A percentile compares a stretch with the other conserved stretches of the same genome.
phyloP scores from a whole-genome alignment of 257 asterid species.

The Gardenia jasminoides region DNA sequence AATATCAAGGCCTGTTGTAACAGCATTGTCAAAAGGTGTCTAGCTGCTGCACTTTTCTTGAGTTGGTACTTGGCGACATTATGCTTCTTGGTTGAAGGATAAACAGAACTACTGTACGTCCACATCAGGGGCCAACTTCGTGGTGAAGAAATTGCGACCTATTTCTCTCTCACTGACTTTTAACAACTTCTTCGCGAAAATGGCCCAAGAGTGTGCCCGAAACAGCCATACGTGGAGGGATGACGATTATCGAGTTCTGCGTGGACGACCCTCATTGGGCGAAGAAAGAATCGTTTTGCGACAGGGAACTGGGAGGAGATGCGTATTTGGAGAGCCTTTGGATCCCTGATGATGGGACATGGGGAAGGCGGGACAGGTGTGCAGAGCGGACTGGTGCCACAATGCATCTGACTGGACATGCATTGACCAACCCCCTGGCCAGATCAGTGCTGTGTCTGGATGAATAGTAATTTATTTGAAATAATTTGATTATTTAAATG shows the following conservation, averaged over 20 bases:
- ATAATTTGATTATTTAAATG: too few species aligned
- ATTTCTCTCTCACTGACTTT: background rate
- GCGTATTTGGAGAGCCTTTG: background rate
- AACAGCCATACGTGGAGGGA: slow-evolving; percentile 29
- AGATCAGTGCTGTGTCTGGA: too few species aligned
- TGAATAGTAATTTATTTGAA: too few species aligned
- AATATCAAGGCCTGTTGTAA: background rate
- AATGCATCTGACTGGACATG: too few species aligned
- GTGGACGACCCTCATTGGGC: background rate
- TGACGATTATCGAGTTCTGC: slow-evolving; percentile 6
- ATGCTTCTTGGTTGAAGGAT: background rate
- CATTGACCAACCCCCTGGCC: too few species aligned
- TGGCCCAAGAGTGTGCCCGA: slow-evolving; percentile 34
- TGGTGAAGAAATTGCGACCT: background rate
- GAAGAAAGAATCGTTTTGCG: too few species aligned
- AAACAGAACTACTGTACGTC: background rate
- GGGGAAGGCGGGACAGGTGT: background rate
- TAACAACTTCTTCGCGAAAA: slow-evolving; percentile 21
- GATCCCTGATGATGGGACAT: background rate
- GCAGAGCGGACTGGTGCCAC: background rate
- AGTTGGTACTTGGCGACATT: background rate
- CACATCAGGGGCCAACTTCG: slow-evolving; percentile 1
- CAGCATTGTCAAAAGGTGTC: background rate
- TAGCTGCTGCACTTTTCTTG: background rate
- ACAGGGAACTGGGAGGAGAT: background rate